phyloP scores from a whole-genome alignment of 176 grass and related monocot genomes.

The Olyra latifolia region DNA sequence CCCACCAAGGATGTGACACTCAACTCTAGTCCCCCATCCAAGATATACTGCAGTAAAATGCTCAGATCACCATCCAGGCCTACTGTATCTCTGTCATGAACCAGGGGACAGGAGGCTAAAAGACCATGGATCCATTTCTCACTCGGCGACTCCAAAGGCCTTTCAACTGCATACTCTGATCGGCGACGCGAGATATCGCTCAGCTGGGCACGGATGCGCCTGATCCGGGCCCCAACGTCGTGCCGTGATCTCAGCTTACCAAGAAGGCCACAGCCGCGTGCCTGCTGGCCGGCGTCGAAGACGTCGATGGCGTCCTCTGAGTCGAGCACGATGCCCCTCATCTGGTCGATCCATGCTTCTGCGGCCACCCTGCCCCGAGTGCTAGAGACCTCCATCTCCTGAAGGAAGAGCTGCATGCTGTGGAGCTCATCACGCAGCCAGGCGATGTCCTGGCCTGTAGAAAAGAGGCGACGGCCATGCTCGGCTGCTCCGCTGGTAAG shows the following conservation, averaged over 20 bases:
- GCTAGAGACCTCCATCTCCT: constrained; percentile 1
- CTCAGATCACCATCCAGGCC: constrained; percentile 32
- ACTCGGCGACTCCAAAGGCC: neutral
- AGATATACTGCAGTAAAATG: neutral
- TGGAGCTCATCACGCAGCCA: constrained; percentile 44
- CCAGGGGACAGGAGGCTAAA: constrained; percentile 31
- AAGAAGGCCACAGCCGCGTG: neutral
- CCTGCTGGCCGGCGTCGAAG: constrained; percentile 28
- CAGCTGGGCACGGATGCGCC: constrained; percentile 27
- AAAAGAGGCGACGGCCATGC: neutral
- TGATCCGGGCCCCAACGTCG: constrained; percentile 10
- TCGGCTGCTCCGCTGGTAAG: neutral
- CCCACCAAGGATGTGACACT: constrained; percentile 35
- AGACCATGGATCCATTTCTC: constrained; percentile 6
- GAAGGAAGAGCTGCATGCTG: constrained; percentile 37
- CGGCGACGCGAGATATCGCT: constrained; percentile 18
- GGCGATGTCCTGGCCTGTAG: neutral
- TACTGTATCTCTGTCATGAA: constrained; percentile 37
- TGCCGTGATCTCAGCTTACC: neutral
- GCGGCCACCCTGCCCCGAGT: neutral
- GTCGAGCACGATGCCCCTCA: constrained; percentile 25
- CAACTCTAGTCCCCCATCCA: constrained; percentile 3
- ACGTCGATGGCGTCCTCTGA: constrained; percentile 17
- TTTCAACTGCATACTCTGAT: constrained; percentile 3
- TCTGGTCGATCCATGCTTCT: constrained; percentile 42